These are phyloP conservation scores for Fusarium albosuccineum DNA, from an alignment of 2,329 filamentous ascomycete genomes.

Conservation along the genomic window DNA sequence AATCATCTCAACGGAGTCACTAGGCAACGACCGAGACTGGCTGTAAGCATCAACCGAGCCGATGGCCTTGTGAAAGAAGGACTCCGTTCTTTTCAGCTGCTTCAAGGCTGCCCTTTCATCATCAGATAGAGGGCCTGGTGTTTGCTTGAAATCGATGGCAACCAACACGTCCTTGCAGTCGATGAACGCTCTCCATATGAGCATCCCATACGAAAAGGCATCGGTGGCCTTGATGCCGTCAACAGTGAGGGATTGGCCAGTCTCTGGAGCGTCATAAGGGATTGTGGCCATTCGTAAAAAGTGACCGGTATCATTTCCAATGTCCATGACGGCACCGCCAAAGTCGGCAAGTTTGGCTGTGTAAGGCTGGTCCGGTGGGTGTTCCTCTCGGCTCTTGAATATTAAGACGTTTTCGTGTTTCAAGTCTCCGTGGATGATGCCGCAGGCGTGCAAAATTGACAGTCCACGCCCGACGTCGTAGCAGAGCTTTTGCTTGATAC, in stretches of 20 bases:
- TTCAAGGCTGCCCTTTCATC: not conserved
- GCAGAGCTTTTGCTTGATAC: conserved; percentile 11
- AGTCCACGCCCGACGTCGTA: conserved; percentile 7
- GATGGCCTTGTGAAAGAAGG: not conserved
- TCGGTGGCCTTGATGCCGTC: conserved; percentile 1
- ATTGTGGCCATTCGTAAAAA: conserved; percentile 1
- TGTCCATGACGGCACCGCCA: conserved; percentile 5
- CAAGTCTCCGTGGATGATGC: conserved; percentile 7
- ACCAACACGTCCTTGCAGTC: conserved; percentile 2
- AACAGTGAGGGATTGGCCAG: not conserved
- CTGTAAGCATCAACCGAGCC: not conserved
- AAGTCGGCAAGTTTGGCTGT: conserved; percentile 9
- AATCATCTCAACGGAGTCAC: not conserved
- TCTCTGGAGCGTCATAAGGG: conserved; percentile 1
- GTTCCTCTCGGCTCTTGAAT: not conserved
- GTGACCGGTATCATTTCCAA: not conserved
- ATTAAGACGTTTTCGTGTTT: conserved; percentile 8
- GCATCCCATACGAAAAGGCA: conserved; percentile 8
- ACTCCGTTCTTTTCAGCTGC: not conserved
- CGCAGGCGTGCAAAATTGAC: conserved; percentile 12
- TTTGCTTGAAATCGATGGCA: not conserved
- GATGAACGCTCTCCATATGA: not conserved
- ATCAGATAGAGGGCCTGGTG: not conserved
- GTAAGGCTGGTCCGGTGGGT: conserved; percentile 5
- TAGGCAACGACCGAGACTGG: not conserved